Evolutionary conservation across 768 basidiomycete species (phyloP).

Genomic region (Tricholoma hemisulphureum): DNA sequence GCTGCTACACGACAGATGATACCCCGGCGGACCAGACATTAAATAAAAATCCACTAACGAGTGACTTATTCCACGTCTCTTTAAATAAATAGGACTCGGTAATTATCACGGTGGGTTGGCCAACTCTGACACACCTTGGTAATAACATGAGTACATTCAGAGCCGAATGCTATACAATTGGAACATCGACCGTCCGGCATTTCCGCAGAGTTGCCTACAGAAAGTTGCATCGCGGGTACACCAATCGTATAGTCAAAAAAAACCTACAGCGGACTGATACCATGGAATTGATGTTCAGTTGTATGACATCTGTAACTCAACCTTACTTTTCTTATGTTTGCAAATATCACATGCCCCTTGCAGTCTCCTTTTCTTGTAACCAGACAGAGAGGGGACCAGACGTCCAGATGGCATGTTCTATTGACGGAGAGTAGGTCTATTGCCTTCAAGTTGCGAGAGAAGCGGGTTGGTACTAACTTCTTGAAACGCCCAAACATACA

Average conservation of each 20-base stretch:
- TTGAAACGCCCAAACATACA: conserved; percentile 9
- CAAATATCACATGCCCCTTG: conserved; percentile 49
- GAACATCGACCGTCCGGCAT: conserved; percentile 55
- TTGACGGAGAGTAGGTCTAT: too few relatives aligned
- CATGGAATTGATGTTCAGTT: conserved; percentile 2
- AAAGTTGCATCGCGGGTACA: conserved; percentile 1
- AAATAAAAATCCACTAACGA: conserved; percentile 35
- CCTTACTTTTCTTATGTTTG: conserved; percentile 42
- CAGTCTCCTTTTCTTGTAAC: conserved; percentile 39
- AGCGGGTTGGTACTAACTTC: too few relatives aligned
- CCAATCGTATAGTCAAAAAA: background rate
- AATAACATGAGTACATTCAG: conserved; percentile 55
- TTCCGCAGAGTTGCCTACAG: conserved; percentile 58
- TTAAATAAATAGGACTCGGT: background rate
- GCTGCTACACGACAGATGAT: background rate
- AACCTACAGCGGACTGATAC: conserved; percentile 40
- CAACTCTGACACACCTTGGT: conserved; percentile 41
- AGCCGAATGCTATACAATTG: conserved; percentile 49
- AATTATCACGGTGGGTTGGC: background rate
- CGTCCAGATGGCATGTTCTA: background rate
- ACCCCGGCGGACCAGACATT: background rate
- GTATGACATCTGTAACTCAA: background rate
- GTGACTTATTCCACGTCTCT: conserved; percentile 63
- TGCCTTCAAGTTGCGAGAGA: too few relatives aligned
- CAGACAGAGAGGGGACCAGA: background rate